Percentiles rank a stretch among this genome's conserved stretches.
phyloP scores from a whole-genome alignment of 805 yeast species.

The Nadsonia fulvescens region DNA sequence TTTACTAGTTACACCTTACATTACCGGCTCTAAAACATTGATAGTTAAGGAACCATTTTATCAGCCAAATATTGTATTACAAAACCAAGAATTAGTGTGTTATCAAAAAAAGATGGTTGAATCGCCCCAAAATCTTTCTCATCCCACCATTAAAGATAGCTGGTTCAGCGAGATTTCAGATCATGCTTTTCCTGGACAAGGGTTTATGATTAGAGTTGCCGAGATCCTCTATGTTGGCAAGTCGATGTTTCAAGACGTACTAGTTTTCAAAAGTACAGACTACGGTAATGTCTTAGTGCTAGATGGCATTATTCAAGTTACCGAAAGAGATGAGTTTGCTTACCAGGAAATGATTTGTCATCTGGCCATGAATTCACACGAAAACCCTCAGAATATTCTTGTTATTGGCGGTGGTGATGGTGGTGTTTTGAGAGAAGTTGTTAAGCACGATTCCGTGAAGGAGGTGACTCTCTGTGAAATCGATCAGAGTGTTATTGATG shows the following conservation, averaged over 20 bases:
- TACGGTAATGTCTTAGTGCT: slow-evolving; percentile 81
- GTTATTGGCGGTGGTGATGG: slow-evolving; percentile 97
- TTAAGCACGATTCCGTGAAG: slow-evolving; percentile 49
- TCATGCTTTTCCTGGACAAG: slow-evolving; percentile 98
- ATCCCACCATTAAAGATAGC: slow-evolving; percentile 34
- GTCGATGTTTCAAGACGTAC: slow-evolving; percentile 72
- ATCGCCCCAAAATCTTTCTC: too few species aligned
- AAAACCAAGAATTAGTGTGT: too few species aligned
- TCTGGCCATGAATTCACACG: slow-evolving; percentile 63
- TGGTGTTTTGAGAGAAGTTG: slow-evolving; percentile 77
- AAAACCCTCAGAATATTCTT: slow-evolving; percentile 52
- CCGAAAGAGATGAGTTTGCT: slow-evolving; percentile 85
- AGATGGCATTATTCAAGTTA: slow-evolving; percentile 81
- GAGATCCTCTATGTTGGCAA: slow-evolving; percentile 69
- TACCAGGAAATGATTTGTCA: slow-evolving; percentile 88
- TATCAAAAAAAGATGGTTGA: too few species aligned
- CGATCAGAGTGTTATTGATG: slow-evolving; percentile 62
- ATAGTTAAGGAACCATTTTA: too few species aligned
- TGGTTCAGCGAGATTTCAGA: slow-evolving; percentile 94
- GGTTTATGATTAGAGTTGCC: slow-evolving; percentile 79
- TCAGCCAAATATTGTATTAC: too few species aligned
- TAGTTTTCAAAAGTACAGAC: slow-evolving; percentile 54
- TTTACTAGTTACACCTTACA: too few species aligned
- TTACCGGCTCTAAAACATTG: too few species aligned
- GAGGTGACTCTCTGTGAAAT: slow-evolving; percentile 71